Percentiles rank a stretch among this genome's conserved stretches.
Conservation (phyloP, 2,329 filamentous ascomycete genomes). For the Beauveria scarabaeidicola region DNA sequence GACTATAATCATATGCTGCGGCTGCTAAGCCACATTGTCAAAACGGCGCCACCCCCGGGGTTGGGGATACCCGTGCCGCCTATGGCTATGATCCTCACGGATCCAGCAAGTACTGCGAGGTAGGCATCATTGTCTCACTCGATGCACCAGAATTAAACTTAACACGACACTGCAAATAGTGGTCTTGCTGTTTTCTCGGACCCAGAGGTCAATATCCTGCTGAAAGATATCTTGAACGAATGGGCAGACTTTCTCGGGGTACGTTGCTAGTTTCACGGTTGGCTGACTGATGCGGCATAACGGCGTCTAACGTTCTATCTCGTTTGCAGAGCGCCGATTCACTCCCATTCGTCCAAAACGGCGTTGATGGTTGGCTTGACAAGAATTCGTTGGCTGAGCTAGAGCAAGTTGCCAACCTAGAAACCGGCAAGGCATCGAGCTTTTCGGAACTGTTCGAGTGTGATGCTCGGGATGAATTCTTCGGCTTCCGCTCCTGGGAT, state of each 20-base stretch:
- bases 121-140: slow-evolving; percentile 11
- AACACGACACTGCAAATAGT: not conserved
- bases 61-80: not conserved
- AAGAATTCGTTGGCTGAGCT: slow-evolving; percentile 38
- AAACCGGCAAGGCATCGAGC: slow-evolving; percentile 30
- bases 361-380: slow-evolving; percentile 48
- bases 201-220: not conserved
- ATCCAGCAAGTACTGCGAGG: slow-evolving; percentile 46
- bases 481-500: slow-evolving; percentile 61
- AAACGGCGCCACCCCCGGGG: slow-evolving; percentile 26
- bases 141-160: too few relatives aligned
- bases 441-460: slow-evolving; percentile 56
- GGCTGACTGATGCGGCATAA: too few relatives aligned
- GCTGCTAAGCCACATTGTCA: slow-evolving; percentile 4
- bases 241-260: slow-evolving; percentile 1
- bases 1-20: slow-evolving; percentile 3
- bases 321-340: slow-evolving; percentile 38
- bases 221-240: slow-evolving; percentile 7
- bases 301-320: not conserved
- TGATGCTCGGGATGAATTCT: slow-evolving; percentile 42
- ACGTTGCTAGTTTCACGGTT: not conserved
- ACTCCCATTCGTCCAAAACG: slow-evolving; percentile 36
- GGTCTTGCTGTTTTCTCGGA: slow-evolving; percentile 2
- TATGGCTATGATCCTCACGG: slow-evolving; percentile 22
- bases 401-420: slow-evolving; percentile 42